phyloP scores from a whole-genome alignment of 2,329 filamentous ascomycete species.

The Pseudocercospora musae region DNA sequence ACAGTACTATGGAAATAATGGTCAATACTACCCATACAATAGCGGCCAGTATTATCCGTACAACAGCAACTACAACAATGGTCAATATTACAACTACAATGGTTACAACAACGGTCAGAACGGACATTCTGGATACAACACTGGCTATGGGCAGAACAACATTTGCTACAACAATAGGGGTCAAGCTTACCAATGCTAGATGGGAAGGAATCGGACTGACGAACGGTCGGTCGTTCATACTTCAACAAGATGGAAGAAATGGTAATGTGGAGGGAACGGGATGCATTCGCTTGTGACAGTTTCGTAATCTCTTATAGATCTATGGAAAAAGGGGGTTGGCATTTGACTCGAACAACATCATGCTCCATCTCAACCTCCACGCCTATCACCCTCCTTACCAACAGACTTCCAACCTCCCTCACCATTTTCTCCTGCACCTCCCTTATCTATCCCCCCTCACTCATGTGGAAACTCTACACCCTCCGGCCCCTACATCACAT shows the following conservation, averaged over 20 bases:
- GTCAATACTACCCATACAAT: neutral
- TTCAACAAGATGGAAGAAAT: neutral
- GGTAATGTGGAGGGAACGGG: neutral
- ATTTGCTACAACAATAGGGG: neutral
- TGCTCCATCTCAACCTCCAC: no score
- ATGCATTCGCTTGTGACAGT: no score
- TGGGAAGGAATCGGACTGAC: neutral
- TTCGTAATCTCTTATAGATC: no score
- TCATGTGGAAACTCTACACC: neutral
- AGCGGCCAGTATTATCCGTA: neutral
- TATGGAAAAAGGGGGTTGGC: no score
- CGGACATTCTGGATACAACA: neutral
- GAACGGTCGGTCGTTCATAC: no score
- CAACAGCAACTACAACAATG: neutral
- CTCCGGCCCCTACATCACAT: neutral
- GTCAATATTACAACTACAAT: neutral
- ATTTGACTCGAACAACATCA: no score
- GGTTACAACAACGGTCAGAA: neutral
- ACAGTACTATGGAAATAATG: neutral
- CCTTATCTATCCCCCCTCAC: no score
- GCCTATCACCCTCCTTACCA: no score
- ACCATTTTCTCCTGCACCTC: neutral
- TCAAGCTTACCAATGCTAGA: neutral
- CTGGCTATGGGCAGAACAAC: neutral
- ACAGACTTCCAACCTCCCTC: no score